Percentiles rank a stretch among this genome's conserved stretches.
These are phyloP conservation scores for Eucalyptus grandis DNA, from an alignment of 345 rosid species.

Conservation along the genomic window DNA sequence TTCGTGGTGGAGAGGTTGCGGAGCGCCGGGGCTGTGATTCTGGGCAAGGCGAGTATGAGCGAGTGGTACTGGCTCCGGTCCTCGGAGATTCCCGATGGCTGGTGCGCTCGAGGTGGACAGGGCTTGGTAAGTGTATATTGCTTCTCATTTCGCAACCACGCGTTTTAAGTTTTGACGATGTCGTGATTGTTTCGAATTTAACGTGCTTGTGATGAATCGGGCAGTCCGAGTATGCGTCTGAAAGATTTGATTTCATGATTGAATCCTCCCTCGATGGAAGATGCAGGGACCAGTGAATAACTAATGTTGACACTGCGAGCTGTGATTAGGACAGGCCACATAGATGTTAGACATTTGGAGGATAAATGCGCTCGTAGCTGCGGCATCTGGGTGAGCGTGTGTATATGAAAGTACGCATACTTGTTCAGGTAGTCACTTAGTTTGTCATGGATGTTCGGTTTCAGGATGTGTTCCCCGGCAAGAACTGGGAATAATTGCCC, in stretches of 20 bases:
- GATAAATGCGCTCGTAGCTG: neutral
- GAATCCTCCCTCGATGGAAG: neutral
- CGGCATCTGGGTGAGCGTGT: neutral
- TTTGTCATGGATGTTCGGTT: neutral
- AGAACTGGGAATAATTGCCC: neutral
- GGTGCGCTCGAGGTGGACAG: conserved; percentile 24
- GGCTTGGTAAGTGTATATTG: neutral
- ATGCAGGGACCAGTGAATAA: neutral
- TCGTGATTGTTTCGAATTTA: neutral
- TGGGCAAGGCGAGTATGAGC: conserved; percentile 20
- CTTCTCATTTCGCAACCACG: neutral
- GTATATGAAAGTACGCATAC: neutral
- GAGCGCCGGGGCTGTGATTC: conserved; percentile 17
- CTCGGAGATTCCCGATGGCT: conserved; percentile 1
- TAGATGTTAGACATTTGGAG: neutral
- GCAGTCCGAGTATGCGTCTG: neutral
- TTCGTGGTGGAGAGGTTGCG: conserved; percentile 21
- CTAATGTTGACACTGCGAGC: neutral
- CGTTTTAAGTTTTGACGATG: neutral
- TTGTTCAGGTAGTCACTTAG: neutral
- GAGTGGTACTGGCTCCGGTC: conserved; percentile 15
- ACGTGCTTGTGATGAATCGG: neutral
- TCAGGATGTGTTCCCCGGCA: neutral
- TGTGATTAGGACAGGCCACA: neutral
- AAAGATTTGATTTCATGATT: neutral